These are phyloP conservation scores for Carnegiea gigantea DNA, from an alignment of 179 eudicot species.

Conservation along the genomic window DNA sequence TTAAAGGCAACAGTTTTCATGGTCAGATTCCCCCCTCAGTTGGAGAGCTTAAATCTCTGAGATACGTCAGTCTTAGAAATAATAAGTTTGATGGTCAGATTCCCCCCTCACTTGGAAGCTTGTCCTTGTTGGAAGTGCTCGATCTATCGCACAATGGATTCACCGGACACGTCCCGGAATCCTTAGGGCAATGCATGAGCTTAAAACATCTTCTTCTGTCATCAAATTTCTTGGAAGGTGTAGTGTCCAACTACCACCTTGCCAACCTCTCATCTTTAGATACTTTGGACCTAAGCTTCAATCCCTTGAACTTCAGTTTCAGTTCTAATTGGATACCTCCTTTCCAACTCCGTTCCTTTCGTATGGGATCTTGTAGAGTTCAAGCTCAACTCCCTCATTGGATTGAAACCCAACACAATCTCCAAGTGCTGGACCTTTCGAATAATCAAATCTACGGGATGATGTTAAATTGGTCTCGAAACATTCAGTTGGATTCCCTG, in stretches of 20 bases:
- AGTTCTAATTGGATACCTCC: constrained; percentile 16
- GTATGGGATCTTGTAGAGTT: too few relatives aligned
- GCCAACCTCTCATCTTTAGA: constrained; percentile 20
- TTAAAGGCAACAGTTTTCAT: too few relatives aligned
- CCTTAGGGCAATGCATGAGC: not conserved
- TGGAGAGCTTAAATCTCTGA: too few relatives aligned
- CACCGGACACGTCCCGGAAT: constrained; percentile 18
- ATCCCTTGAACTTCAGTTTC: constrained; percentile 9
- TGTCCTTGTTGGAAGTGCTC: constrained; percentile 2
- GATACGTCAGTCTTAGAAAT: not conserved
- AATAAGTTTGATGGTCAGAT: constrained; percentile 8
- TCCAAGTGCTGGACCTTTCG: constrained; percentile 9
- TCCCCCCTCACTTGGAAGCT: not conserved
- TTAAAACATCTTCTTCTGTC: constrained; percentile 15
- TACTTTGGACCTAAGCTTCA: not conserved
- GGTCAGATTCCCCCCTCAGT: too few relatives aligned
- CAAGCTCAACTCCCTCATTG: constrained; percentile 17
- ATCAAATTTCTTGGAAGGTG: constrained; percentile 22
- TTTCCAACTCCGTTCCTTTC: constrained; percentile 16
- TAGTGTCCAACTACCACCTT: constrained; percentile 4
- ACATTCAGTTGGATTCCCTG: not conserved
- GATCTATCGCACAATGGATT: constrained; percentile 13
- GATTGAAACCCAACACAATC: constrained; percentile 14
- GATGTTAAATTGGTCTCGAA: constrained; percentile 7
- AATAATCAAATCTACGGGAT: constrained; percentile 1